Percentiles rank a stretch among this genome's conserved stretches.
Conservation (phyloP, 805 yeast species). For the Jamesozyma rosinii region DNA sequence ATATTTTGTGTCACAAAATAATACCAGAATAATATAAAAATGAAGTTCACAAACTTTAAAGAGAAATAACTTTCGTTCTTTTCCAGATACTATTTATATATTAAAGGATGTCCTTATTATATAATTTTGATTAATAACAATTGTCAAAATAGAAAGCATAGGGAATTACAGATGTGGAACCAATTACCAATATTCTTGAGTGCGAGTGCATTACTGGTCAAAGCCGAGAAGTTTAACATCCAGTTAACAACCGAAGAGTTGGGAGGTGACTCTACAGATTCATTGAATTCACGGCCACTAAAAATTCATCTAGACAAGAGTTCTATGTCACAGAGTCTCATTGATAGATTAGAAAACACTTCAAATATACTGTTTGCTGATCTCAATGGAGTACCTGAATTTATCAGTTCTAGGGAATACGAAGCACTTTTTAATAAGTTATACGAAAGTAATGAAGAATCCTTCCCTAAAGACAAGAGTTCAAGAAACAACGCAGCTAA, state of each 20-base stretch:
- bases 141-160: no score
- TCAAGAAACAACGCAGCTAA: neutral
- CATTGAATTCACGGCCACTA: slow-evolving; percentile 8
- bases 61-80: no score
- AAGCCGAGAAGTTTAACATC: slow-evolving; percentile 6
- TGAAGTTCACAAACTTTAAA: neutral
- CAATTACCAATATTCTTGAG: slow-evolving; percentile 6
- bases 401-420: slow-evolving; percentile 19
- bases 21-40: neutral
- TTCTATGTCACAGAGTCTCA: slow-evolving; percentile 15
- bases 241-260: slow-evolving; percentile 15
- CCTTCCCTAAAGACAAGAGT: neutral
- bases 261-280: slow-evolving; percentile 14
- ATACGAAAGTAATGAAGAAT: neutral
- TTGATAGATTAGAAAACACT: slow-evolving; percentile 14
- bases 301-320: slow-evolving; percentile 13
- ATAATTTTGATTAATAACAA: no score
- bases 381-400: slow-evolving; percentile 23
- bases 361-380: slow-evolving; percentile 23
- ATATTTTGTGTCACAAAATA: slow-evolving; percentile 1
- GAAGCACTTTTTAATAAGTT: slow-evolving; percentile 4
- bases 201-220: neutral
- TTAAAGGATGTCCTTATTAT: no score
- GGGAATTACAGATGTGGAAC: slow-evolving; percentile 5
- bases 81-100: no score